Base-by-base conservation (phyloP, 495 filamentous ascomycete genomes). In the Collariella sp. region DNA sequence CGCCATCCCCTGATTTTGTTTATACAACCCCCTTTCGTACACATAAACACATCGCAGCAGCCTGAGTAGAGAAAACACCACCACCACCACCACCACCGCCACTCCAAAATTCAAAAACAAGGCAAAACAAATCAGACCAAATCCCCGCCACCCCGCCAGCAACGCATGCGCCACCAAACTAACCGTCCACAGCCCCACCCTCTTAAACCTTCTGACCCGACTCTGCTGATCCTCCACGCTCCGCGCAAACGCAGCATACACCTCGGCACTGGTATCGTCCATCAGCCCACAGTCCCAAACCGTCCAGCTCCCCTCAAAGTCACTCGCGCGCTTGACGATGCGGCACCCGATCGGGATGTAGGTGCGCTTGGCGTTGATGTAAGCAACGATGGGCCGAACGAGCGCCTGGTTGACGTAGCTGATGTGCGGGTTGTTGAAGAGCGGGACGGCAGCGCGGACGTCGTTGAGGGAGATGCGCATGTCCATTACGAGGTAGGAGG, bases 251-350 rank as follows among this genome's bases (percentile, higher is more conserved):
- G 93, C 93, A 58, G 86, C 79, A 60, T 98, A 98, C 29, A 88
- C 87, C 80, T 95, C 93, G 46, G 86, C 88, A 3, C 87, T 89
- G n/a, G 91, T 75, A 66, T 97, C 94, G 57, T 96, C 88, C 89
- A 98, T 88, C 42, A 98, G 73, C 7, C 89, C 89, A 64, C 87
- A 91, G 64, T 98, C 93, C 69, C 83, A 96, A 42, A 95, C 82
- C 15, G 88, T 95, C 93, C 93, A 98, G 57, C 85, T 86, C 16
- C 93, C 93, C 67, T 98, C 89, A 62, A 97, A 98, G 67, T 98
- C 93, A 50, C 78, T 75, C 10, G 80, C 77, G 2, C 79, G 80
- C 71, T 98, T 98, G 56, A 95, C 86, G 50, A 98, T 86, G 48
- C 91, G 87, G 71, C 93, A 97, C 54, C 85, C 86, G 63, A 98